These are phyloP conservation scores for Chrysanthemum seticuspe DNA, from an alignment of 129 eudicot genomes.

Conservation along the genomic window DNA sequence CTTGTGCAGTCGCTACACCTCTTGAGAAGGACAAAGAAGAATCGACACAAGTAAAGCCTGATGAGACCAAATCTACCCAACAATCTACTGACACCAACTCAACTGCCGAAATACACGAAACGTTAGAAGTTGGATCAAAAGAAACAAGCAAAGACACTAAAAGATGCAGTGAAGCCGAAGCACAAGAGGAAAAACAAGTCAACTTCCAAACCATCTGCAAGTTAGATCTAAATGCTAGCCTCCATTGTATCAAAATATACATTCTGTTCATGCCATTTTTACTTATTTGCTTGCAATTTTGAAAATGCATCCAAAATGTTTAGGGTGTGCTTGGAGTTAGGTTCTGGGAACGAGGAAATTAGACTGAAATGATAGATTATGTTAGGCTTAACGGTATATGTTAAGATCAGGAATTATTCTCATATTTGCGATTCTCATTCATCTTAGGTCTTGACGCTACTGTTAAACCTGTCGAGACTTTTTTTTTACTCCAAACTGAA, in stretches of 20 bases:
- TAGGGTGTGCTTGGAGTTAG: too few species aligned
- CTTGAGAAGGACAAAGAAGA: constrained; percentile 30
- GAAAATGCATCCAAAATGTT: too few species aligned
- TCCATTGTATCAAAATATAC: constrained; percentile 7
- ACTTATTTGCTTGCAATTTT: background rate
- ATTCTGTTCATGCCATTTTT: constrained; percentile 1
- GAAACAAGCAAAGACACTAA: constrained; percentile 45
- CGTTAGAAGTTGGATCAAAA: constrained; percentile 19
- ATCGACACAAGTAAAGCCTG: constrained; percentile 3
- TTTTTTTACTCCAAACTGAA: too few species aligned
- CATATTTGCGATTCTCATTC: too few species aligned
- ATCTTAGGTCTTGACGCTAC: too few species aligned
- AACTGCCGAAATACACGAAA: constrained; percentile 24
- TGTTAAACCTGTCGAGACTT: too few species aligned
- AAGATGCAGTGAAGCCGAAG: constrained; percentile 89
- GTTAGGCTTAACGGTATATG: too few species aligned
- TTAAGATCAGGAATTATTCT: too few species aligned
- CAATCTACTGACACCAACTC: constrained; percentile 26
- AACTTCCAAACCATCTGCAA: constrained; percentile 16
- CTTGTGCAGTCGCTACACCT: constrained; percentile 18
- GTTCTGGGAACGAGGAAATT: too few species aligned
- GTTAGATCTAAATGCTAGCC: constrained; percentile 7
- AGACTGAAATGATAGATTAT: too few species aligned
- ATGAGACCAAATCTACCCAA: constrained; percentile 22
- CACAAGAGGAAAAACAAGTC: constrained; percentile 70